Evolutionary conservation across 305 asterid genomes (phyloP), one percentile per base, ranked within the genome.

Genomic region (Fraxinus baroniana): DNA sequence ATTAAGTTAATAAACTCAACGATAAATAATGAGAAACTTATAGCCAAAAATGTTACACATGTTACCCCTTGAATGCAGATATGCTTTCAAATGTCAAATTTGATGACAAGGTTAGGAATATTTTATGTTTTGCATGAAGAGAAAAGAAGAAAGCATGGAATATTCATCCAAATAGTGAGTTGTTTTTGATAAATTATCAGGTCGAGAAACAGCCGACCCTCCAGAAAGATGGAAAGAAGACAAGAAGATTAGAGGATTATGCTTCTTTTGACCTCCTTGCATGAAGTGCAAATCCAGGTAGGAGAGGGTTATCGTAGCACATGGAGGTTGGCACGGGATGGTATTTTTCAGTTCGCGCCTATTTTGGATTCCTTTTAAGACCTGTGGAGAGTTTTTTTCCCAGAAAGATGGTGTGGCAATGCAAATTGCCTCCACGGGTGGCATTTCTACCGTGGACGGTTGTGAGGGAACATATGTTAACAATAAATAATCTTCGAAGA

Each of bases 131-230:
- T 10, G 13, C 24, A 1, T 30, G 75, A 70, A 70, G 22, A 71
- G 39, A 71, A 28, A 66, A 13, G 76, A 71, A 71, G 76, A 71
- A 71, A 71, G 41, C 22, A 6, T 71, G 76, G 76, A 71, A 71
- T 24, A 71, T 71, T 32, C 7, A 3, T 71, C 39, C 44, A 55
- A 70, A 28, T 15, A 2, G 10, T 30, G 28, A 70, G 75, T 3
- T 70, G 74, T 66, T 66, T 15, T 13, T 2, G 20, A 13, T 71
- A 32, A 71, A 71, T 32, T 12, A 71, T 28, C 41, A 6, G 39
- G 10, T 32, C 7, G 0, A 32, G 74, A 71, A 71, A 71, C 4
- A 24, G 0, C 39, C 13, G 13, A 13, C 24, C 12, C 24, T 18
- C 5, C 0, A 32, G 44, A 32, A 32, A 71, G 22, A 72, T 9